Percentiles rank a stretch among this genome's conserved stretches.
phyloP scores from a whole-genome alignment of 2,329 filamentous ascomycete genomes.

The Phaeophleospora eucalypticola region DNA sequence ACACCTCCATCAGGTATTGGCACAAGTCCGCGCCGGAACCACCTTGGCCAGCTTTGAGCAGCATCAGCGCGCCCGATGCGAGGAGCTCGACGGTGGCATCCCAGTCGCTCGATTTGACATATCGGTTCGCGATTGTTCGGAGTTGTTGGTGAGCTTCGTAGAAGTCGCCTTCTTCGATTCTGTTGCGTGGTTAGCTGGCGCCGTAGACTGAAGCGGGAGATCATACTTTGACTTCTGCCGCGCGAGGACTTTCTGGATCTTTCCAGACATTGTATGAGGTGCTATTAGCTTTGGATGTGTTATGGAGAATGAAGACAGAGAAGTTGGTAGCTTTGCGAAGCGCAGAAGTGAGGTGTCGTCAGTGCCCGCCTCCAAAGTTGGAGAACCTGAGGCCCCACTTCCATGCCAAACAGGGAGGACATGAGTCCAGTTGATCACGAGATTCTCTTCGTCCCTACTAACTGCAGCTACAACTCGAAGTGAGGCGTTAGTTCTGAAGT shows the following conservation, averaged over 20 bases:
- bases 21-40: conserved; percentile 88
- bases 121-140: conserved; percentile 87
- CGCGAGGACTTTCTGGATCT: conserved; percentile 68
- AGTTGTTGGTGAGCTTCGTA: conserved; percentile 99
- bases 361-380: neutral
- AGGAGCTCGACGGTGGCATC: conserved; percentile 81
- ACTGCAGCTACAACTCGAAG: too few relatives aligned
- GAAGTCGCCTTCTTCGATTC: conserved; percentile 85
- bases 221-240: conserved; percentile 71
- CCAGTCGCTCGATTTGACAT: conserved; percentile 85
- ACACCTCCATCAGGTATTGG: conserved; percentile 83
- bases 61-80: conserved; percentile 73
- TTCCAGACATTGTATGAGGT: conserved; percentile 36
- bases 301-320: neutral
- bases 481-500: too few relatives aligned
- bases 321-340: neutral
- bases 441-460: too few relatives aligned
- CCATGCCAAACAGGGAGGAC: too few relatives aligned
- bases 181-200: conserved; percentile 32
- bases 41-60: conserved; percentile 88
- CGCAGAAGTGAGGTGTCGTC: neutral
- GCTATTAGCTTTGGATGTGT: neutral
- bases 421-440: too few relatives aligned
- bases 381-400: too few relatives aligned
- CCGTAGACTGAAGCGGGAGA: neutral